Base-by-base conservation (phyloP, 257 asterid species). In the Orobanche coerulescens region DNA sequence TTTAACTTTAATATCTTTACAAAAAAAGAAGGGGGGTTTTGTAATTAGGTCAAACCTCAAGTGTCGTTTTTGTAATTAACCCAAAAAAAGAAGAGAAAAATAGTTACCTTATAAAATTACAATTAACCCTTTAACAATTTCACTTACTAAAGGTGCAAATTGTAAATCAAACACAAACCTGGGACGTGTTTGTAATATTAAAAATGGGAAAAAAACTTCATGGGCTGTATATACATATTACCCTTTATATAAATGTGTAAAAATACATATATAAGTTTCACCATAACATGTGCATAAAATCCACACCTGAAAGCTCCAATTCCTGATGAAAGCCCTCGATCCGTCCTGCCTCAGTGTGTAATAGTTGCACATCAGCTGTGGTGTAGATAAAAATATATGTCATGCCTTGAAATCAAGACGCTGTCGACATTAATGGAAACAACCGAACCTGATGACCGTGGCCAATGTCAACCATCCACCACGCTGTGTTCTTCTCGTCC, bases 391-490 rank as follows among this genome's bases (percentile, higher is more conserved):
- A 57, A 51, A 28, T n/a, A 19, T 60, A n/a, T 19, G 30, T 47
- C 8, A 6, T 14, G 60, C 16, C n/a, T n/a, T n/a, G 31, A 18
- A 40, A n/a, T 44, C 30, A 44, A 28, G 24, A 25, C 28, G 14
- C 15, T 26, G 40, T 15, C 13, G 16, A 22, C 25, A 12, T 25
- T 9, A 48, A 51, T 28, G 42, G 39, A 22, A 23, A 19, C 12
- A 61, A 49, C n/a, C 74, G 14, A 49, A 88, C 98, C 98, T 89
- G 99, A 72, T 93, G 99, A 65, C 75, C 76, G n/a, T 66, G 75
- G 61, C 96, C 99, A 13, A 86, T 61, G 76, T 93, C 99, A 31
- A 89, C 75, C 95, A 83, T 86, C 99, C 99, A 93, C 99, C 99
- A 93, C 0, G 97, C 76, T 3, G 74, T 36, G 60, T 72, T 84